A percentile compares a stretch with the other conserved stretches of the same genome.
phyloP scores from a whole-genome alignment of 108 stramenopile genomes.

The Pseudonitzschia multistriata region DNA sequence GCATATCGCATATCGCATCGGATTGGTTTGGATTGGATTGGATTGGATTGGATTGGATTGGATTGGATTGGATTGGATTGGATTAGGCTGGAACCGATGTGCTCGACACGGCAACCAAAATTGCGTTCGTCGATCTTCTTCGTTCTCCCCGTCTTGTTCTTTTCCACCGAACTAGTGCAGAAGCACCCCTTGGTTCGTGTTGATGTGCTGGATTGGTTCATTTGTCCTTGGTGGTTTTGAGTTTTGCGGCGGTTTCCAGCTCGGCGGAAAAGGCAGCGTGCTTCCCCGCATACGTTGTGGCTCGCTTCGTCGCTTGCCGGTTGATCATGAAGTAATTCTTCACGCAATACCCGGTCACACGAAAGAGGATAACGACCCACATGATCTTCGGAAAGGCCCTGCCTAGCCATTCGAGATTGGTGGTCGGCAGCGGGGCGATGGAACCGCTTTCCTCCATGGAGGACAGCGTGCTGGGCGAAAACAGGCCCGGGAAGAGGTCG shows the following conservation, averaged over 20 bases:
- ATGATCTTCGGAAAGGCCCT: slow-evolving; percentile 78
- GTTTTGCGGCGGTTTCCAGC: slow-evolving; percentile 61
- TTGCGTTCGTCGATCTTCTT: too few relatives aligned
- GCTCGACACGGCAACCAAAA: too few relatives aligned
- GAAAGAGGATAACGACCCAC: slow-evolving; percentile 73
- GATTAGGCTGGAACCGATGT: too few relatives aligned
- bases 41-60: not conserved
- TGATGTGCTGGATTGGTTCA: too few relatives aligned
- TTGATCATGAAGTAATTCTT: slow-evolving; percentile 88
- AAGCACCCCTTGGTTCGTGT: too few relatives aligned
- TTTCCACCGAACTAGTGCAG: too few relatives aligned
- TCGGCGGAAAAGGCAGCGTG: slow-evolving; percentile 81
- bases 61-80: too few relatives aligned
- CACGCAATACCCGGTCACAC: slow-evolving; percentile 80
- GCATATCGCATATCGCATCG: too few relatives aligned
- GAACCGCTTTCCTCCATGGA: slow-evolving; percentile 2
- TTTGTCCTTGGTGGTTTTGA: slow-evolving; percentile 50
- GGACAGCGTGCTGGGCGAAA: not conserved
- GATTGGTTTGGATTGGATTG: too few relatives aligned
- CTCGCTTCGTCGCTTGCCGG: slow-evolving; percentile 81
- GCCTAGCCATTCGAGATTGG: slow-evolving; percentile 45
- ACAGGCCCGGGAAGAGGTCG: slow-evolving; percentile 19
- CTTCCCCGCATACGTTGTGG: slow-evolving; percentile 85
- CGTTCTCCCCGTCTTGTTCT: too few relatives aligned
- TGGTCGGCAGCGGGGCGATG: slow-evolving; percentile 6